phyloP scores from a whole-genome alignment of 345 rosid genomes.

The Boechera divaricarpa region DNA sequence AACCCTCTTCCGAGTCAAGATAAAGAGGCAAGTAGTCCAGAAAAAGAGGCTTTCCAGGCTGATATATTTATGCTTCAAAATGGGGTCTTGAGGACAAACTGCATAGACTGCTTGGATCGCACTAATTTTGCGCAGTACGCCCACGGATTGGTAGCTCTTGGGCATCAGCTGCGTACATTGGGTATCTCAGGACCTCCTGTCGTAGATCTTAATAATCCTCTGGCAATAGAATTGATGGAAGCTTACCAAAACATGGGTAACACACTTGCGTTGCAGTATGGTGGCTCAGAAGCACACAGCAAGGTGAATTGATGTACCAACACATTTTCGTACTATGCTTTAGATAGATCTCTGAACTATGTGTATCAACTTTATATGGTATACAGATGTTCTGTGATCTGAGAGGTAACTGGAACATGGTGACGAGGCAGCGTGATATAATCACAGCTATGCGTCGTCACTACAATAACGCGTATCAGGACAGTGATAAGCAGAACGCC shows the following conservation, averaged over 20 bases:
- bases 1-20: slow-evolving; percentile 39
- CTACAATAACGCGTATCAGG: slow-evolving; percentile 40
- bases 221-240: slow-evolving; percentile 71
- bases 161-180: slow-evolving; percentile 64
- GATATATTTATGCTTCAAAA: slow-evolving; percentile 57
- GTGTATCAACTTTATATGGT: slow-evolving; percentile 18
- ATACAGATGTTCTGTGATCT: slow-evolving; percentile 42
- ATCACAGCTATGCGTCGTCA: slow-evolving; percentile 40
- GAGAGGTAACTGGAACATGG: slow-evolving; percentile 44
- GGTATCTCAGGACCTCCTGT: slow-evolving; percentile 59
- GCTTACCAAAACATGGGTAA: slow-evolving; percentile 86
- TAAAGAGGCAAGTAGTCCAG: slow-evolving; percentile 43
- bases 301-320: slow-evolving; percentile 56
- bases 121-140: slow-evolving; percentile 95
- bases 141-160: slow-evolving; percentile 80
- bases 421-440: slow-evolving; percentile 34
- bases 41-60: slow-evolving; percentile 36
- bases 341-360: slow-evolving; percentile 11
- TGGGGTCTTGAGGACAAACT: slow-evolving; percentile 90
- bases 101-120: slow-evolving; percentile 96
- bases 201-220: slow-evolving; percentile 65
- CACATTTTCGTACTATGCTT: background rate
- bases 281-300: slow-evolving; percentile 95
- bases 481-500: slow-evolving; percentile 41
- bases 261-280: slow-evolving; percentile 88